These are phyloP conservation scores for Nymphaea colorata DNA, from an alignment of 164 flowering plant genomes.

Conservation along the genomic window DNA sequence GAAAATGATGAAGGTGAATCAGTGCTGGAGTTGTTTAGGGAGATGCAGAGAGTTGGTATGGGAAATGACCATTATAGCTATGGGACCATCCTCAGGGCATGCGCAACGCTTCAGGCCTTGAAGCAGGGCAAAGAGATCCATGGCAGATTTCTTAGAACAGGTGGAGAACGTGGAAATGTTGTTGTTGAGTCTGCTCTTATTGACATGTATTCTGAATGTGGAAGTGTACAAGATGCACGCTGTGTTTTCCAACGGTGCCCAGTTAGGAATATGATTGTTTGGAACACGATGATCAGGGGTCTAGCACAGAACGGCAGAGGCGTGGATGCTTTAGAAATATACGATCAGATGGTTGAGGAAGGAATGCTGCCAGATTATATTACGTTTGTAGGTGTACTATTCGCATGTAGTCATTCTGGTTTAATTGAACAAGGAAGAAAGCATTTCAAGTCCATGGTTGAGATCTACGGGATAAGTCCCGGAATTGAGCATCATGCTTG, in stretches of 20 bases:
- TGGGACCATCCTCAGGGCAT: conserved; percentile 80
- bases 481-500: conserved; percentile 66
- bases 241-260: conserved; percentile 33
- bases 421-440: conserved; percentile 54
- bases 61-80: conserved; percentile 41
- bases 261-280: conserved; percentile 52
- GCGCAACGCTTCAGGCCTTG: conserved; percentile 66
- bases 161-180: conserved; percentile 38
- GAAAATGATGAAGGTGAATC: conserved; percentile 42
- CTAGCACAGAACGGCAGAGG: conserved; percentile 84
- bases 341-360: conserved; percentile 40
- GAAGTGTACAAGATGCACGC: conserved; percentile 45
- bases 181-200: conserved; percentile 84
- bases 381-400: conserved; percentile 69
- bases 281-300: conserved; percentile 84
- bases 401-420: conserved; percentile 80
- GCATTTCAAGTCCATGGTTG: conserved; percentile 43
- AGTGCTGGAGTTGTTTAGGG: conserved; percentile 47
- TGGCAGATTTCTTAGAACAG: conserved; percentile 64
- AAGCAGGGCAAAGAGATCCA: conserved; percentile 80
- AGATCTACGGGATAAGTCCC: conserved; percentile 38
- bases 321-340: conserved; percentile 42
- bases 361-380: conserved; percentile 57
- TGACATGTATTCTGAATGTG: conserved; percentile 85
- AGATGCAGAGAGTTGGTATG: conserved; percentile 21